Evolutionary conservation across 192 early-diverging fungal genomes (phyloP).

Genomic region (Coemansia sp.): DNA sequence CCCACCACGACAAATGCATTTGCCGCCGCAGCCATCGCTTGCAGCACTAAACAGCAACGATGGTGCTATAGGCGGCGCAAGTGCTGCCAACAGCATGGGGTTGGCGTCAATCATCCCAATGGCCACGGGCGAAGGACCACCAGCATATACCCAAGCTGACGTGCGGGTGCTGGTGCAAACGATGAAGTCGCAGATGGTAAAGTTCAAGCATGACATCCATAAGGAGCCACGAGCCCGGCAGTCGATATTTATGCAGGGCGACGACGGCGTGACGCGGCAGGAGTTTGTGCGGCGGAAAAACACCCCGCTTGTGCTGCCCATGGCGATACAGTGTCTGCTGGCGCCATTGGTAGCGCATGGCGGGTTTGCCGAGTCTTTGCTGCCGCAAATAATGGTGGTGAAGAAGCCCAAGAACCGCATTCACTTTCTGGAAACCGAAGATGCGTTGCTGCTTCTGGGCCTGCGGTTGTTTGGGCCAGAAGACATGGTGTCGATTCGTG

Average conservation of each 20-base stretch:
- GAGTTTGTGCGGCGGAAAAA: conserved; percentile 45
- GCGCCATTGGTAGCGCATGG: conserved; percentile 27
- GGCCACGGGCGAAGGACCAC: conserved; percentile 8
- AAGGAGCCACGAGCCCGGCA: conserved; percentile 36
- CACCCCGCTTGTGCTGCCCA: conserved; percentile 29
- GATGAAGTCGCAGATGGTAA: conserved; percentile 32
- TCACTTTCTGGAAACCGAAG: conserved; percentile 49
- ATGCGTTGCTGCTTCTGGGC: conserved; percentile 42
- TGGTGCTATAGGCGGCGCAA: not conserved
- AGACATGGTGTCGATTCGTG: conserved; percentile 47
- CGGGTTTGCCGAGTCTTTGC: conserved; percentile 36
- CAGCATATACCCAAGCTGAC: conserved; percentile 26
- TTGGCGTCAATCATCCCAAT: conserved; percentile 17
- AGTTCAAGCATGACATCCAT: conserved; percentile 48
- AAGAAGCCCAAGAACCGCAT: conserved; percentile 56
- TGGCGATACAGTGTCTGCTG: conserved; percentile 33
- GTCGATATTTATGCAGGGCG: conserved; percentile 46
- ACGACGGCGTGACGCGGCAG: conserved; percentile 41
- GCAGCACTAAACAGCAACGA: too few species aligned
- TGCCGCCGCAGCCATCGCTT: not conserved
- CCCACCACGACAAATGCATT: not conserved
- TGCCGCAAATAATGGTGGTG: conserved; percentile 47
- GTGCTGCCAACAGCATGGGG: not conserved
- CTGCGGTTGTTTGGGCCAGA: conserved; percentile 53
- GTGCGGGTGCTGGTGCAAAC: conserved; percentile 26